Base-by-base conservation (phyloP, 768 basidiomycete species). In the Boletus vinaceobasis region DNA sequence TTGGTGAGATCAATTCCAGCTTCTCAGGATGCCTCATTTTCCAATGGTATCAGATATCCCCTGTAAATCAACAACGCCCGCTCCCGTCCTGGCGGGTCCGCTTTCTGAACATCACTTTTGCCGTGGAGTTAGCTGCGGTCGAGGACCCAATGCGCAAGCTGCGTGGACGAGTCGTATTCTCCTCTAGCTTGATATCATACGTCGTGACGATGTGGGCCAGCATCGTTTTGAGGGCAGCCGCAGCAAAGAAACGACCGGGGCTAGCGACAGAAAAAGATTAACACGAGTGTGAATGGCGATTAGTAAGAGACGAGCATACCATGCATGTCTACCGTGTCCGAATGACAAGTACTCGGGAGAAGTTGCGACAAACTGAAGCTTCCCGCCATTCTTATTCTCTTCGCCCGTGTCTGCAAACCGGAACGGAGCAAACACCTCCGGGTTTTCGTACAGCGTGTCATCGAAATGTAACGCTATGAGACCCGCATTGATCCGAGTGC, bases 161-260 rank as follows among this genome's bases (percentile, higher is more conserved):
- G 14, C 5, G 17, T 7, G 50, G 52, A 26, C 37, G 58, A 17
- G 31, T 36, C 21, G 14, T 36, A 2, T 58, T 56, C 9, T 50
- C 49, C 23, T 50, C 48, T 7, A 52, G 17, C 32, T 50, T 53
- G 60, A 61, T 2, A 31, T 57, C 54, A 13, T 54, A 53, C 9
- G n/a, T 44, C 69, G 45, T 67, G 31, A 82, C 56, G 13, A 82
- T 48, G 53, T 78, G 66, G 7, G 79, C 79, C 32, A 81, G 51
- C 63, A 80, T 73, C 1, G 73, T 65, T 62, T 82, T 80, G 61
- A 82, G 63, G 51, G 73, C 67, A 33, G 62, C 65, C 10, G 71
- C 72, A 4, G 75, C 72, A 50, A 79, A 74, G 64, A 79, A 79
- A 14, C 78, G 69, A 17, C 52, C 52, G 9, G 43, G 50, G 26